Percentiles rank a stretch among this genome's conserved stretches.
Evolutionary conservation across 345 rosid genomes (phyloP).

Genomic region (Clausena lansium): DNA sequence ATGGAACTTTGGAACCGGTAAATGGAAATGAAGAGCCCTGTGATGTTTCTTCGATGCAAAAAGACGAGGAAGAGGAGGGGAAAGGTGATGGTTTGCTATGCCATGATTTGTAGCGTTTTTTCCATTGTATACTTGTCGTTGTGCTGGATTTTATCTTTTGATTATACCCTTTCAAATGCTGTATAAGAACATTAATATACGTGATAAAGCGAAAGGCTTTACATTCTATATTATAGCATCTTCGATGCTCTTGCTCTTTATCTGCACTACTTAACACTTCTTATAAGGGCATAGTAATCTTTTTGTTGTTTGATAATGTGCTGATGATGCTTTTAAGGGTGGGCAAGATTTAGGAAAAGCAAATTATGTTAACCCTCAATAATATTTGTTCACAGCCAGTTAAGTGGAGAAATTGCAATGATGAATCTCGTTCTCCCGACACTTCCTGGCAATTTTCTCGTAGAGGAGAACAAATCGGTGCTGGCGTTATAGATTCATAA

Average conservation of each 20-base stretch:
- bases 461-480: not conserved
- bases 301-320: not conserved
- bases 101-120: not conserved
- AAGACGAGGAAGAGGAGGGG: constrained; percentile 44
- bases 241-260: not conserved
- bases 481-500: not conserved
- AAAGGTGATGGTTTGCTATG: constrained; percentile 37
- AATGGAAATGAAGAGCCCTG: constrained; percentile 33
- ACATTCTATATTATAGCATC: not conserved
- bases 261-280: not conserved
- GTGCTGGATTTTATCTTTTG: constrained; percentile 1
- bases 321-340: not conserved
- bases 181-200: not conserved
- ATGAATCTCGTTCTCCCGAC: not conserved
- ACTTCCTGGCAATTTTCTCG: not conserved
- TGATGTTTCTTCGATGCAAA: constrained; percentile 25
- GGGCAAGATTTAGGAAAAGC: not conserved
- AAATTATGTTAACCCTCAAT: not conserved
- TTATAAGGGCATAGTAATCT: not conserved
- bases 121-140: not conserved
- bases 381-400: not conserved
- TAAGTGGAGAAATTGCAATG: not conserved
- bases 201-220: not conserved
- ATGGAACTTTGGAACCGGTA: constrained; percentile 33
- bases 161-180: not conserved